Evolutionary conservation across 108 stramenopile species (phyloP), one percentile per base, ranked within the genome.

Genomic region (Skeletonema menzelii): DNA sequence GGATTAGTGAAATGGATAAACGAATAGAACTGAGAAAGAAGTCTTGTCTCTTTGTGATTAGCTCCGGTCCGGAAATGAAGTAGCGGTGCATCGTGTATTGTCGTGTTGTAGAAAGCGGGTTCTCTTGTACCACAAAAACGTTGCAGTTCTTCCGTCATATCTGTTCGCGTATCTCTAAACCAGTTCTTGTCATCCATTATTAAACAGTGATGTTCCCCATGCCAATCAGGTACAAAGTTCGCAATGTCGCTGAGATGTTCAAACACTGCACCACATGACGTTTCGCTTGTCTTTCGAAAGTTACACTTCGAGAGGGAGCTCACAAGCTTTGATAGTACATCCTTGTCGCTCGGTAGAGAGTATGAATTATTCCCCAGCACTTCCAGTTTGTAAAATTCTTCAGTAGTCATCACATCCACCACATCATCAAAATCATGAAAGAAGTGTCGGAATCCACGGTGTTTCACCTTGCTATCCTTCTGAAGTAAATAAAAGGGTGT

Each of bases 11-110:
- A 95, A 60, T 91, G 84, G n/a, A 92, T 72, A 56, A 90, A 86
- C 31, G 70, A 78, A 71, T 97, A 97, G 61, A 85, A 94, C 63
- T 97, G 96, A 20, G 89, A 68, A 69, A 97, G 67, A 4, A 97
- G 79, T 5, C 96, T 88, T 26, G 57, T 73, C 5, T 76, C 78
- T 66, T 88, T 87, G n/a, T 27, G 24, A 17, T 62, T 47, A 5
- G 69, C 67, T 30, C 70, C 76, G 8, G 84, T 85, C 27, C 69
- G 77, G 56, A 93, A 85, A 77, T 93, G 91, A 20, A 95, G 63
- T 30, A 92, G 65, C 1, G 57, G 59, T 13, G 68, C 68, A 63
- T 72, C 57, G 32, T 79, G 77, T 10, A 72, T 72, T 30, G 53
- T 42, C 27, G 40, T 32, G 28, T 72, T 79, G 70, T 72, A 72